Base-by-base conservation (phyloP, 2,329 filamentous ascomycete genomes). In the Fusarium scirpi region DNA sequence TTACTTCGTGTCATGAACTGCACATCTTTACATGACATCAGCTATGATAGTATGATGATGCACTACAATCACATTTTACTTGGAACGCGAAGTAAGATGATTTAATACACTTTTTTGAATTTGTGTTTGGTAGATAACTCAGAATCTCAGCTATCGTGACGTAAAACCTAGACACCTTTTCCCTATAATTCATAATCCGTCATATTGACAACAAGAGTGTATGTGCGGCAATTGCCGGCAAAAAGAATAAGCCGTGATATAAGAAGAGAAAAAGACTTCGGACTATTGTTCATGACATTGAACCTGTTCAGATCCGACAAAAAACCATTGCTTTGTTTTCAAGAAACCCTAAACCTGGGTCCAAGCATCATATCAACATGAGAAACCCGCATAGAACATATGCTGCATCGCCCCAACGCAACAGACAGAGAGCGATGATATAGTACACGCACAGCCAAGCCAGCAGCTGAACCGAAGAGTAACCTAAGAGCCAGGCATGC, bases 401-500 rank as follows among this genome's bases (percentile, higher is more conserved):
- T 40, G 32, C 55, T 47, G 47, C 44, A 34, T 68, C 46, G 44
- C 30, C 46, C 47, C 40, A 40, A 43, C 38, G 40, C 24, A 32
- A n/a, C 44, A 58, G 46, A 38, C 45, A 53, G 58, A 3, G 48
- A 64, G 55, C 45, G 67, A 61, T 44, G 38, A 59, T 67, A 53
- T 71, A 62, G 41, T 75, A 75, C 70, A 75, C 67, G 46, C 73
- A 65, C 67, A 74, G 53, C 65, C 47, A 67, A 53, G 47, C 58
- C 55, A 71, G 47, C 53, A 64, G 58, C 57, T 46, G 38, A 59
- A 46, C 43, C 52, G 62, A 22, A 13, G 34, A 46, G n/a, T 22
- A 34, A 40, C 51, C 63, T 72, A 80, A 61, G 77, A 73, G 49
- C 79, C 79, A 45, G 79, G 79, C 74, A 81, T 77, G 41, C 80